A percentile compares a stretch with the other conserved stretches of the same genome.
phyloP scores from a whole-genome alignment of 2,329 filamentous ascomycete genomes.

The Hymenoscyphus occultus region DNA sequence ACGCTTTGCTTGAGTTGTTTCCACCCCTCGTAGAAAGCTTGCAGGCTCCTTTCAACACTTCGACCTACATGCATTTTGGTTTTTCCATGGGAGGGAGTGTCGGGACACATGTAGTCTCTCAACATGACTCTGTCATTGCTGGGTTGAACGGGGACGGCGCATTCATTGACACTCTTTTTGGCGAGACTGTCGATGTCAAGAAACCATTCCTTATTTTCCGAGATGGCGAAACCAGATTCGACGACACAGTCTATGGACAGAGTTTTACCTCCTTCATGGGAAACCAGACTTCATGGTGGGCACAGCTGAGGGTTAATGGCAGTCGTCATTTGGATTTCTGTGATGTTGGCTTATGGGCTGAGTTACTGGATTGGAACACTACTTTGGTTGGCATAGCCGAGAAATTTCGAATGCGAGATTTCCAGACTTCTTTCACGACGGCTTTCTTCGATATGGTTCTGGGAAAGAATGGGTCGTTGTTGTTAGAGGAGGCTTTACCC shows the following conservation, averaged over 20 bases:
- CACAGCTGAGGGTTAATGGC: neutral
- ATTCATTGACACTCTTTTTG: neutral
- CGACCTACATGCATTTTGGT: neutral
- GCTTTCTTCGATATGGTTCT: neutral
- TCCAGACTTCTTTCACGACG: neutral
- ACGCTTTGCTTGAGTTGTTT: neutral
- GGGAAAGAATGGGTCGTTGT: neutral
- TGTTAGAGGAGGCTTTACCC: neutral
- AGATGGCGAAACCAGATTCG: neutral
- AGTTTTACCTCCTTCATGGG: neutral
- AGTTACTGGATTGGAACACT: neutral
- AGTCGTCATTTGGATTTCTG: neutral
- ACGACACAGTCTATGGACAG: neutral
- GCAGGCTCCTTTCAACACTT: neutral
- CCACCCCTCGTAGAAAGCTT: neutral
- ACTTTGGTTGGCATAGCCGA: neutral
- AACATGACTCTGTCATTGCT: neutral
- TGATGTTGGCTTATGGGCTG: neutral
- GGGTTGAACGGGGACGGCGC: neutral
- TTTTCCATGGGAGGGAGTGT: neutral
- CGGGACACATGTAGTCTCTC: neutral
- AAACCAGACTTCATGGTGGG: neutral
- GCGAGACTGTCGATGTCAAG: conserved; percentile 2
- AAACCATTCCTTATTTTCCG: neutral
- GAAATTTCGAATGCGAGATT: neutral